These are phyloP conservation scores for Fusarium sambucinum DNA, from an alignment of 2,329 filamentous ascomycete genomes.

Conservation along the genomic window DNA sequence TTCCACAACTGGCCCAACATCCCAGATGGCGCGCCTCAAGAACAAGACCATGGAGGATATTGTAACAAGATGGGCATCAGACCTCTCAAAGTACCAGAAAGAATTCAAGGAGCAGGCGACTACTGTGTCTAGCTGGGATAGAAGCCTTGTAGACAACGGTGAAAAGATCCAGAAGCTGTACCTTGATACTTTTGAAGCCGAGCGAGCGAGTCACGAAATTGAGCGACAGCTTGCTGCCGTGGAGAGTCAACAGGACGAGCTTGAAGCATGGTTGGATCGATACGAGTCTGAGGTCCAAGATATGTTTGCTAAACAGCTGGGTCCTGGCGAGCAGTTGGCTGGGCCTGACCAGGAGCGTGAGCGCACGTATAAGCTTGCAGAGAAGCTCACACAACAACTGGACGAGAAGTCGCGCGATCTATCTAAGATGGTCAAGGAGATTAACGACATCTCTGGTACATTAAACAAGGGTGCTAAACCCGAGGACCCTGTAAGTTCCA, in stretches of 20 bases:
- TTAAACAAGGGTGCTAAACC: slow-evolving; percentile 90
- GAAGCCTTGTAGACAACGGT: slow-evolving; percentile 90
- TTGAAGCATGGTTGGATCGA: slow-evolving; percentile 86
- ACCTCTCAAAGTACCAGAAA: slow-evolving; percentile 95
- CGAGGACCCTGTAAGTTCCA: slow-evolving; percentile 80
- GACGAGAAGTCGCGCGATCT: slow-evolving; percentile 95
- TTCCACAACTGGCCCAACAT: slow-evolving; percentile 83
- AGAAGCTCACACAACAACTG: slow-evolving; percentile 89
- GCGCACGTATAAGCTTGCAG: slow-evolving; percentile 93
- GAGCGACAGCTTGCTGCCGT: slow-evolving; percentile 91
- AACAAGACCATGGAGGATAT: slow-evolving; percentile 99
- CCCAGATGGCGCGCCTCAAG: slow-evolving; percentile 89
- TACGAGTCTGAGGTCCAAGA: slow-evolving; percentile 94
- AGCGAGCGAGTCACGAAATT: slow-evolving; percentile 91
- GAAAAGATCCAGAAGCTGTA: slow-evolving; percentile 96
- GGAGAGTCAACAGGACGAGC: slow-evolving; percentile 92
- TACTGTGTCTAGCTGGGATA: slow-evolving; percentile 91
- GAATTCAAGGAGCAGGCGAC: slow-evolving; percentile 93
- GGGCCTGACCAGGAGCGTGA: slow-evolving; percentile 97
- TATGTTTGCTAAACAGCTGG: slow-evolving; percentile 83
- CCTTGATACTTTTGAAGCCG: slow-evolving; percentile 90
- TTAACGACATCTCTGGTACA: slow-evolving; percentile 91
- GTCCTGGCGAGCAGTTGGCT: slow-evolving; percentile 79
- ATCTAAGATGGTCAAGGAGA: slow-evolving; percentile 96
- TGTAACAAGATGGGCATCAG: slow-evolving; percentile 94